These are phyloP conservation scores for Ceratobasidium sp. DNA, from an alignment of 1,284 basidiomycete species.

Conservation along the genomic window DNA sequence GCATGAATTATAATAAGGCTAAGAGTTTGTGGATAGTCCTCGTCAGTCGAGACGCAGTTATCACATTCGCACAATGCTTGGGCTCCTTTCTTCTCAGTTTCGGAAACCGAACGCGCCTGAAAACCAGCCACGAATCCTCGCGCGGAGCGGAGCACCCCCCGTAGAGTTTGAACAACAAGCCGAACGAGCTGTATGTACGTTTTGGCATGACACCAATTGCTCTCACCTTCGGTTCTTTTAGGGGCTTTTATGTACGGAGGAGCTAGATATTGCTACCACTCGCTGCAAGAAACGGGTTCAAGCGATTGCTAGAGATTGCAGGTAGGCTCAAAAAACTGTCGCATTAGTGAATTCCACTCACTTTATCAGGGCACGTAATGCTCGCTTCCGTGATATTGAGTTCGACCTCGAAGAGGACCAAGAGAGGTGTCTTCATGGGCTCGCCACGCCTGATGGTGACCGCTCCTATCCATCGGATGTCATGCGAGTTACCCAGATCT, in stretches of 20 bases:
- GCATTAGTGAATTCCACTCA: not conserved
- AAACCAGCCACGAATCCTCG: not conserved
- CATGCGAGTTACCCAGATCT: slow-evolving; percentile 63
- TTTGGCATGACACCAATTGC: too few species aligned
- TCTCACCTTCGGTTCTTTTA: not conserved
- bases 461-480: slow-evolving; percentile 55
- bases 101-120: slow-evolving; percentile 27
- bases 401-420: slow-evolving; percentile 66
- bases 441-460: slow-evolving; percentile 50
- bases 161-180: slow-evolving; percentile 23
- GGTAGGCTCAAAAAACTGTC: slow-evolving; percentile 8
- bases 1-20: too few species aligned
- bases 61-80: slow-evolving; percentile 28
- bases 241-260: slow-evolving; percentile 42
- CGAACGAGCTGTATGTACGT: slow-evolving; percentile 24
- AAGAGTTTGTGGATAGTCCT: too few species aligned
- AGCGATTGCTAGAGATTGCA: slow-evolving; percentile 45
- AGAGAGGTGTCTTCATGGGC: slow-evolving; percentile 61
- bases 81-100: slow-evolving; percentile 22
- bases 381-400: slow-evolving; percentile 62
- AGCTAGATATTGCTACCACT: slow-evolving; percentile 40
- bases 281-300: slow-evolving; percentile 41
- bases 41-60: too few species aligned
- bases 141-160: slow-evolving; percentile 8
- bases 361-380: not conserved